phyloP scores from a whole-genome alignment of 495 filamentous ascomycete species.

The Tuber aestivum region DNA sequence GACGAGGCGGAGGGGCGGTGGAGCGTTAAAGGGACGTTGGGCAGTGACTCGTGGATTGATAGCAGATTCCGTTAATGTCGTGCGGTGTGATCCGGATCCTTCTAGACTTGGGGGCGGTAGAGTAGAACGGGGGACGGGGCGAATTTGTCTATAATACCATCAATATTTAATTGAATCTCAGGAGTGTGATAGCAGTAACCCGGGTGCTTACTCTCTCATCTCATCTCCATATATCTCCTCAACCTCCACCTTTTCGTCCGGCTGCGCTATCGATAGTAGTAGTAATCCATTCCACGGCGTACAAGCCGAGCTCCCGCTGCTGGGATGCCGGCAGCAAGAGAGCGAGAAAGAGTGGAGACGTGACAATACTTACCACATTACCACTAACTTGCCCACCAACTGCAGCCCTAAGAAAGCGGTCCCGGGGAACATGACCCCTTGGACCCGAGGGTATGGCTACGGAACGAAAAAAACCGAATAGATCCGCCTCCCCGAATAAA shows the following conservation, averaged over 20 bases:
- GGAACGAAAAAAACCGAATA: no score
- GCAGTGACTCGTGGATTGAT: slow-evolving; percentile 24
- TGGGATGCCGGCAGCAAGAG: background rate
- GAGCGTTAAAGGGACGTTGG: slow-evolving; percentile 27
- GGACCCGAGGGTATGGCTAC: no score
- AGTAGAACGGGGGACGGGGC: no score
- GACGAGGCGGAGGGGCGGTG: slow-evolving; percentile 23
- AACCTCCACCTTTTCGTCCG: background rate
- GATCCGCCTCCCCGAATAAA: no score
- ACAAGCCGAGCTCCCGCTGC: no score
- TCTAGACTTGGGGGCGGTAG: background rate
- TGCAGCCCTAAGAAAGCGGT: background rate
- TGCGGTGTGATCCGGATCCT: background rate
- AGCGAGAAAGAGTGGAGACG: background rate
- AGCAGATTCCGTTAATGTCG: slow-evolving; percentile 15
- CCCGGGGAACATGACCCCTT: background rate
- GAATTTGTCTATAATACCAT: background rate
- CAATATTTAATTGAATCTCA: background rate
- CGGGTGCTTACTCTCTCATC: background rate
- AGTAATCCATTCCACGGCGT: background rate
- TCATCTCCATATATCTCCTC: background rate
- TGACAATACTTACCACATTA: background rate
- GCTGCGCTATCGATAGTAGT: background rate
- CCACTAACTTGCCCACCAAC: background rate
- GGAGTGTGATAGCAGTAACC: background rate